phyloP scores from a whole-genome alignment of 2,329 filamentous ascomycete species.

The Talaromyces sp. region DNA sequence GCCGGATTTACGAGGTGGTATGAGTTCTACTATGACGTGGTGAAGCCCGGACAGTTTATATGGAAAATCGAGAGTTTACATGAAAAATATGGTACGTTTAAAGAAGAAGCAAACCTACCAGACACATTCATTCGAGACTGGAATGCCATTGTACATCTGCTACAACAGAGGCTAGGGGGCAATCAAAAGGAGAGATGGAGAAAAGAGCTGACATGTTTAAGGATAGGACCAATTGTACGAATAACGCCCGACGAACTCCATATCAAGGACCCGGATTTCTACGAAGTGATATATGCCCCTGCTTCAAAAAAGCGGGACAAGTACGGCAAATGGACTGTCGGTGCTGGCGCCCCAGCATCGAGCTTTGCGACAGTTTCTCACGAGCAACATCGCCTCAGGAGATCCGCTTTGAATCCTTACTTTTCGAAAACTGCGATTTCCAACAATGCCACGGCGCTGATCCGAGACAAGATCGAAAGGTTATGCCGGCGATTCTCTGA shows the following conservation, averaged over 20 bases:
- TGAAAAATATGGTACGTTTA: constrained; percentile 26
- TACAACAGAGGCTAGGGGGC: background rate
- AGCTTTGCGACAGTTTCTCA: constrained; percentile 21
- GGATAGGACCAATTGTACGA: constrained; percentile 30
- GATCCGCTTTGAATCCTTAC: constrained; percentile 20
- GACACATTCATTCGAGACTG: background rate
- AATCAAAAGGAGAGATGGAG: background rate
- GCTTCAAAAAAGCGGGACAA: constrained; percentile 26
- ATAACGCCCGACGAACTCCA: constrained; percentile 33
- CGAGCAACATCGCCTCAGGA: constrained; percentile 24
- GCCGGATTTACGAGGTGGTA: constrained; percentile 30
- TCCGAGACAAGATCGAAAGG: constrained; percentile 24
- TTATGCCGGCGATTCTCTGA: background rate
- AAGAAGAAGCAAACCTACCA: background rate
- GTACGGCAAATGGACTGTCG: constrained; percentile 21
- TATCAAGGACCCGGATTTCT: constrained; percentile 31
- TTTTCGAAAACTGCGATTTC: constrained; percentile 26
- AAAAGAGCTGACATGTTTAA: background rate
- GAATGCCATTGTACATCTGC: background rate
- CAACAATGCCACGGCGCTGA: constrained; percentile 36
- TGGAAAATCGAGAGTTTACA: constrained; percentile 35
- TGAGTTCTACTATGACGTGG: constrained; percentile 34
- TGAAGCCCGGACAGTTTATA: constrained; percentile 30
- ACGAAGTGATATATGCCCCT: constrained; percentile 30
- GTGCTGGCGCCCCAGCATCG: constrained; percentile 19